Conservation (phyloP, 257 asterid species). For the Coffea eugenioides region DNA sequence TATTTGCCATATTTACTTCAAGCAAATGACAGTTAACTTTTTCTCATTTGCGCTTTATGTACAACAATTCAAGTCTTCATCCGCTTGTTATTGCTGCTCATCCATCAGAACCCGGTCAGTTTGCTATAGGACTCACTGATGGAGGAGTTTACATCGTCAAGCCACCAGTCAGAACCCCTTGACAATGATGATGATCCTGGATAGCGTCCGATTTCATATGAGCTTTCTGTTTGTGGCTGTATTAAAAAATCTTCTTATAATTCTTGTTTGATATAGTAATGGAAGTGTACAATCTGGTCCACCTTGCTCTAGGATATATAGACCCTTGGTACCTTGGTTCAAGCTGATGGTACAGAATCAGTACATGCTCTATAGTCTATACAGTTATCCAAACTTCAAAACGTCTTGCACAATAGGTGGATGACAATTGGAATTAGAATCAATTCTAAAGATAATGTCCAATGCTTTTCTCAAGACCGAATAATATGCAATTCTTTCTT, state of each 20-base stretch:
- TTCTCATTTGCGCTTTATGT: background rate
- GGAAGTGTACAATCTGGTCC: background rate
- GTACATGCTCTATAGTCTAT: no score
- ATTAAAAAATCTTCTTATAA: background rate
- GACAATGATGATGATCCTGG: slow-evolving; percentile 33
- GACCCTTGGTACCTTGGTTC: no score
- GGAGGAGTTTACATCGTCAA: slow-evolving; percentile 68
- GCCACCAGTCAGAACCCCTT: slow-evolving; percentile 55
- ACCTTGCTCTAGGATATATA: no score
- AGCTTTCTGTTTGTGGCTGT: background rate
- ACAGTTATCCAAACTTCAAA: no score
- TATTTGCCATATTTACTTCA: background rate
- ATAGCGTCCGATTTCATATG: background rate
- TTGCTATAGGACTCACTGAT: slow-evolving; percentile 66
- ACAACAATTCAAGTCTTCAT: slow-evolving; percentile 33
- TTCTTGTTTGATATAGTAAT: background rate
- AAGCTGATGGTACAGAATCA: no score
- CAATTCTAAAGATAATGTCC: no score
- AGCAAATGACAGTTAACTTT: background rate
- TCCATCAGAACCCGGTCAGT: slow-evolving; percentile 37
- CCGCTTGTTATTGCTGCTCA: background rate
- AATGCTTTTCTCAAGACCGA: no score
- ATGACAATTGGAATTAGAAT: no score
- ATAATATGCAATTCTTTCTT: no score
- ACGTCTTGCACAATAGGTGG: background rate